A percentile compares a stretch with the other conserved stretches of the same genome.
Conservation (phyloP, 177 flowering plant species). For the Vitis hybrid region DNA sequence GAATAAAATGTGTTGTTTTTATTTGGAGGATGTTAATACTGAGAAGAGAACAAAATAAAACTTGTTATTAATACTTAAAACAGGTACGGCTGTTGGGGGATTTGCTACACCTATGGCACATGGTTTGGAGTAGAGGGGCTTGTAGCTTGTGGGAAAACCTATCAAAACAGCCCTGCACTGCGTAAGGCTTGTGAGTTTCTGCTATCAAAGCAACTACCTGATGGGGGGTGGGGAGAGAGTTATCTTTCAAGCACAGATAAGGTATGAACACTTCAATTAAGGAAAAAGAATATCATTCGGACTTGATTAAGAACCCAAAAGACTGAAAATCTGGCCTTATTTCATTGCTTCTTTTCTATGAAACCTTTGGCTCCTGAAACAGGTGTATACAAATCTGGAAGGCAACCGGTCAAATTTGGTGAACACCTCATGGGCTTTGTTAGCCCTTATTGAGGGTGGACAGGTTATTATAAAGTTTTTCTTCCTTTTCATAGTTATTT, state of each 20-base stretch:
- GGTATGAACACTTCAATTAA: slow-evolving; percentile 12
- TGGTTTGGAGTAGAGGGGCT: slow-evolving; percentile 41
- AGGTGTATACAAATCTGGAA: slow-evolving; percentile 39
- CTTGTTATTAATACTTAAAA: neutral
- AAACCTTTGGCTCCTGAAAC: slow-evolving; percentile 1
- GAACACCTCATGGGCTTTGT: slow-evolving; percentile 55
- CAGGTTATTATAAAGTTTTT: slow-evolving; percentile 29
- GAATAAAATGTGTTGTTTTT: too few species aligned
- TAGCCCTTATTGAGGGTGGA: slow-evolving; percentile 48
- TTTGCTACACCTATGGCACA: slow-evolving; percentile 40
- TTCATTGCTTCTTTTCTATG: too few species aligned
- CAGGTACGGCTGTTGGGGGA: slow-evolving; percentile 48
- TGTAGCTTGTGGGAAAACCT: slow-evolving; percentile 34
- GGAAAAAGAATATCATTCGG: too few species aligned
- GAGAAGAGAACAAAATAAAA: too few species aligned
- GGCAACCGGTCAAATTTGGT: slow-evolving; percentile 36
- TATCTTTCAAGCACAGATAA: slow-evolving; percentile 39
- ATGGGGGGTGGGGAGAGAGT: slow-evolving; percentile 59
- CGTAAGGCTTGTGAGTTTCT: slow-evolving; percentile 38
- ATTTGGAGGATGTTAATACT: too few species aligned
- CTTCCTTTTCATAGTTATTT: too few species aligned
- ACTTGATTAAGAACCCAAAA: too few species aligned
- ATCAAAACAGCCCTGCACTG: slow-evolving; percentile 19
- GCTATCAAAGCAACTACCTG: slow-evolving; percentile 28
- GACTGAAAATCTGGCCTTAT: too few species aligned